These are phyloP conservation scores for Scleromitrula shiraiana DNA, from an alignment of 2,329 filamentous ascomycete genomes.

Conservation along the genomic window DNA sequence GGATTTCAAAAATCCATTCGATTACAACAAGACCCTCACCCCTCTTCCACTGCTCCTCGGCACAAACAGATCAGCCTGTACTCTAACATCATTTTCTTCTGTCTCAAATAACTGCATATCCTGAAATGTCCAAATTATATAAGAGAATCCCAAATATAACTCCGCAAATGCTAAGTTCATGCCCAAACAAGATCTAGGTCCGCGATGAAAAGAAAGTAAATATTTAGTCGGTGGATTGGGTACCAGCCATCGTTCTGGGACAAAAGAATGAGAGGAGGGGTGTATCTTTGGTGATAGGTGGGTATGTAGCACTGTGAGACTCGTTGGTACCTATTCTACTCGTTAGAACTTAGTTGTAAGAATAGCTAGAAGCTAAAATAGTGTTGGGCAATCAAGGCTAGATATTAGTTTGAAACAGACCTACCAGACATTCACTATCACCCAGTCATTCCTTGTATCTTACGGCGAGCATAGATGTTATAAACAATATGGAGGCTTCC, in stretches of 20 bases:
- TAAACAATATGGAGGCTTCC: too few species aligned
- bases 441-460: too few species aligned
- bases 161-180: conserved; percentile 15
- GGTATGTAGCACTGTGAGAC: not conserved
- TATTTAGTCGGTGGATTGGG: conserved; percentile 17
- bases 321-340: not conserved
- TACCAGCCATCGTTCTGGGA: conserved; percentile 36
- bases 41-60: not conserved
- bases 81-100: conserved; percentile 15
- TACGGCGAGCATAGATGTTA: too few species aligned
- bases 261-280: conserved; percentile 23
- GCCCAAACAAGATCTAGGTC: conserved; percentile 36
- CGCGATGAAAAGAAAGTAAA: conserved; percentile 37
- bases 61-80: not conserved
- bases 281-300: not conserved
- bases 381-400: too few species aligned
- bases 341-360: too few species aligned
- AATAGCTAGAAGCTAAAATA: too few species aligned
- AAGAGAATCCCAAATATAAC: conserved; percentile 4
- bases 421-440: too few species aligned
- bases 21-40: not conserved
- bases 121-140: not conserved
- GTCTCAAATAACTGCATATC: conserved; percentile 24
- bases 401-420: too few species aligned
- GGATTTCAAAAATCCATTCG: too few species aligned